A percentile compares a stretch with the other conserved stretches of the same genome.
phyloP scores from a whole-genome alignment of 306 rosid genomes.

The Cucurbita ficifolia region DNA sequence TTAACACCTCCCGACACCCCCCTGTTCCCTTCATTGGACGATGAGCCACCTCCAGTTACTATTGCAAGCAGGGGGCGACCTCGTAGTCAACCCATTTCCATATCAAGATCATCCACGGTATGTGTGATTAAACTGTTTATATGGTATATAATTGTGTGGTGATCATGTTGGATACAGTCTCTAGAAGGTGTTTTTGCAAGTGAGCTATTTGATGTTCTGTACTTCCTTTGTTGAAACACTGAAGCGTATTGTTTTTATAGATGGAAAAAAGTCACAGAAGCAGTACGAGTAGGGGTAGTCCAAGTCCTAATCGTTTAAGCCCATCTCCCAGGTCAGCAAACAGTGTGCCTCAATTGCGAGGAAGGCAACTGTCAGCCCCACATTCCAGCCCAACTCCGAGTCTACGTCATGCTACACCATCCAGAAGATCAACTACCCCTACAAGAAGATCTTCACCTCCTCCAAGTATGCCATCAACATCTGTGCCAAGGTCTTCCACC shows the following conservation, averaged over 20 bases:
- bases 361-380: conserved; percentile 47
- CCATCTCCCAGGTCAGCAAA: conserved; percentile 64
- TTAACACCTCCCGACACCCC: conserved; percentile 84
- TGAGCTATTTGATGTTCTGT: conserved; percentile 8
- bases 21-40: conserved; percentile 72
- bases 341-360: conserved; percentile 45
- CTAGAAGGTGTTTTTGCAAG: neutral
- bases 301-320: conserved; percentile 73
- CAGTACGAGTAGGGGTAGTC: conserved; percentile 74
- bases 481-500: conserved; percentile 49
- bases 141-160: conserved; percentile 8
- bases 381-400: conserved; percentile 61
- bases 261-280: conserved; percentile 75
- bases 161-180: conserved; percentile 9
- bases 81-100: conserved; percentile 71
- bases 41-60: conserved; percentile 31
- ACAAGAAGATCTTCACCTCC: conserved; percentile 58
- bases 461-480: conserved; percentile 52
- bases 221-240: neutral
- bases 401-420: conserved; percentile 32
- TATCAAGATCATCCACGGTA: conserved; percentile 79
- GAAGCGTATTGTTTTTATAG: conserved; percentile 22
- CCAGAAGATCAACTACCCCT: conserved; percentile 43
- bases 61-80: conserved; percentile 54
- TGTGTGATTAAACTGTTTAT: conserved; percentile 16